Evolutionary conservation across 2,329 filamentous ascomycete genomes (phyloP).

Genomic region (Apiospora saccharicola): DNA sequence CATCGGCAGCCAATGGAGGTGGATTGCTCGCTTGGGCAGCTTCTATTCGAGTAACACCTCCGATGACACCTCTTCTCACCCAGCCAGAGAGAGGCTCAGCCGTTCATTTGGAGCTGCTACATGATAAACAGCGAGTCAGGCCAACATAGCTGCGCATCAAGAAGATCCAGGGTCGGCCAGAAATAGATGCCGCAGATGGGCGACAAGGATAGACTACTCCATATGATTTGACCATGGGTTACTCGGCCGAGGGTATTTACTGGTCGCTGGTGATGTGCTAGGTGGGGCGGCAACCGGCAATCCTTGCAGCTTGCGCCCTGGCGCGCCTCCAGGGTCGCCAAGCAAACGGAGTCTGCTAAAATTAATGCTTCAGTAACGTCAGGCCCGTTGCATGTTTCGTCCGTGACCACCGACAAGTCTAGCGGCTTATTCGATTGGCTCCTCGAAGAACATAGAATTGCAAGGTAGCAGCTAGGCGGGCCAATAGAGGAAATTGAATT

Average conservation of each 20-base stretch:
- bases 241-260: background rate
- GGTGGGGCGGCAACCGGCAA: background rate
- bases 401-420: background rate
- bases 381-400: background rate
- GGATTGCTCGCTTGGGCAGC: background rate
- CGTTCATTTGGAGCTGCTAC: background rate
- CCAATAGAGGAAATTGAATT: background rate
- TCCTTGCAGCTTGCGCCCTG: background rate
- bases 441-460: background rate
- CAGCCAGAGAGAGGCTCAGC: background rate
- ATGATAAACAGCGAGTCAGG: background rate
- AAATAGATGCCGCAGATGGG: background rate
- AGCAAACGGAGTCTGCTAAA: background rate
- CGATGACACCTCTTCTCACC: background rate
- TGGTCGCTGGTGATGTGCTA: background rate
- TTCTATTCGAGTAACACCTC: background rate
- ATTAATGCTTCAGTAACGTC: conserved; percentile 2
- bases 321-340: background rate
- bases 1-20: conserved; percentile 3
- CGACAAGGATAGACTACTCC: background rate
- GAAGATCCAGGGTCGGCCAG: background rate
- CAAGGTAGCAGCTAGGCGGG: background rate
- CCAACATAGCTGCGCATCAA: background rate
- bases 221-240: conserved; percentile 1
- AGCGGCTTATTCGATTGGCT: background rate